Percentiles rank a stretch among this genome's conserved stretches.
Conservation (phyloP, 768 basidiomycete genomes). For the Podaxis mareebaensis region DNA sequence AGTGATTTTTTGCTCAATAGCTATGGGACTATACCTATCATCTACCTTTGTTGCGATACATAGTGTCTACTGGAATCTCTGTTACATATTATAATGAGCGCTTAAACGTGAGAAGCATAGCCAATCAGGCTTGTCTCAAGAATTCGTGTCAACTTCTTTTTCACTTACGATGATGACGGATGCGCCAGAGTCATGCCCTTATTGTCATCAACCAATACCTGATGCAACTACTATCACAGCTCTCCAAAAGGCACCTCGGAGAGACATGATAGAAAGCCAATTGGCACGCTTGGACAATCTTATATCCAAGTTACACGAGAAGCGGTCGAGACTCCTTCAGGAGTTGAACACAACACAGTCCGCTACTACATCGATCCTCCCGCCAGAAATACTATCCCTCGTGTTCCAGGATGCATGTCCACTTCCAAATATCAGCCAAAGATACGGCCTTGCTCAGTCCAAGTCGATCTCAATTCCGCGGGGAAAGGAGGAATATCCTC, state of each 20-base stretch:
- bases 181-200: no score
- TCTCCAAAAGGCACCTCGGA: not conserved
- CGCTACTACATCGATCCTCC: not conserved
- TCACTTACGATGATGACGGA: no score
- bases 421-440: not conserved
- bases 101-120: no score
- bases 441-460: not conserved
- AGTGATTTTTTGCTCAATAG: conserved; percentile 20
- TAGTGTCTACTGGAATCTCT: not conserved
- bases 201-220: no score
- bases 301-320: not conserved
- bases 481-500: not conserved
- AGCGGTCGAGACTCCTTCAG: not conserved
- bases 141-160: no score
- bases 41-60: not conserved
- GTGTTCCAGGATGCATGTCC: not conserved
- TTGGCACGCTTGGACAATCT: not conserved
- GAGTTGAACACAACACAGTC: not conserved
- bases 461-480: not conserved
- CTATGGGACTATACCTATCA: not conserved
- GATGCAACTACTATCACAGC: no score
- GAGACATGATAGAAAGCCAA: not conserved
- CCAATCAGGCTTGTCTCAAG: no score
- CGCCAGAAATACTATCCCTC: not conserved
- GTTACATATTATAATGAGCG: no score